Conservation (phyloP, 805 yeast genomes). For the Metschnikowia dekortorum region DNA sequence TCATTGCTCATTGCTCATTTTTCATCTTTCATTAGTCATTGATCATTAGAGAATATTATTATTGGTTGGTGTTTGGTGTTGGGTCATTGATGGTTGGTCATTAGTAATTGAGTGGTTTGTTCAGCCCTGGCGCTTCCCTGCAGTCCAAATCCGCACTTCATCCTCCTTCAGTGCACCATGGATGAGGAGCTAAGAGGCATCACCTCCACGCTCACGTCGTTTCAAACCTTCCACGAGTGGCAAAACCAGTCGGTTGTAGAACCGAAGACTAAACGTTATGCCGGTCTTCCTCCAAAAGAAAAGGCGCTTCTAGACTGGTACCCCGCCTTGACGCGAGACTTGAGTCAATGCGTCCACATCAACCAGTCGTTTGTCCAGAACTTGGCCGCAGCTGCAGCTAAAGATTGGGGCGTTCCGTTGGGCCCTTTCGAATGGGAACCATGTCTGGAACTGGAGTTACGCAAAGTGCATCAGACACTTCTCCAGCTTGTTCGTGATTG, state of each 20-base stretch:
- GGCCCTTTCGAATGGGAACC: constrained; percentile 40
- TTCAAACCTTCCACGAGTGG: constrained; percentile 29
- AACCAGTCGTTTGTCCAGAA: constrained; percentile 43
- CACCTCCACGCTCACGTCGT: constrained; percentile 35
- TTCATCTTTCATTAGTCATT: too few relatives aligned
- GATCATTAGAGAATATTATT: too few relatives aligned
- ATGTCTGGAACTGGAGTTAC: constrained; percentile 42
- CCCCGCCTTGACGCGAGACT: constrained; percentile 32
- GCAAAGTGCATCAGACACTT: constrained; percentile 54
- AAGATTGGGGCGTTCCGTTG: constrained; percentile 46
- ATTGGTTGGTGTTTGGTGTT: too few relatives aligned
- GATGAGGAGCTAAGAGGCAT: constrained; percentile 33
- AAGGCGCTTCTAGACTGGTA: constrained; percentile 48
- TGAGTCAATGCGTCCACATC: constrained; percentile 40
- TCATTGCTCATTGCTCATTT: too few relatives aligned
- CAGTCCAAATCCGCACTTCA: neutral
- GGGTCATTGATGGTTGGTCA: too few relatives aligned
- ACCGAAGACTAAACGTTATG: constrained; percentile 27
- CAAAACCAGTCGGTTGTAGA: constrained; percentile 30
- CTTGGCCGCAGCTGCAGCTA: constrained; percentile 42
- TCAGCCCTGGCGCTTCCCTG: neutral
- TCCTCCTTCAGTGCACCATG: constrained; percentile 1
- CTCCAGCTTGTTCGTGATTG: constrained; percentile 60
- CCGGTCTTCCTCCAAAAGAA: constrained; percentile 37
- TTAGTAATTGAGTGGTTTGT: too few relatives aligned